These are phyloP conservation scores for Pichia ethanolica DNA, from an alignment of 805 yeast species.

Conservation along the genomic window DNA sequence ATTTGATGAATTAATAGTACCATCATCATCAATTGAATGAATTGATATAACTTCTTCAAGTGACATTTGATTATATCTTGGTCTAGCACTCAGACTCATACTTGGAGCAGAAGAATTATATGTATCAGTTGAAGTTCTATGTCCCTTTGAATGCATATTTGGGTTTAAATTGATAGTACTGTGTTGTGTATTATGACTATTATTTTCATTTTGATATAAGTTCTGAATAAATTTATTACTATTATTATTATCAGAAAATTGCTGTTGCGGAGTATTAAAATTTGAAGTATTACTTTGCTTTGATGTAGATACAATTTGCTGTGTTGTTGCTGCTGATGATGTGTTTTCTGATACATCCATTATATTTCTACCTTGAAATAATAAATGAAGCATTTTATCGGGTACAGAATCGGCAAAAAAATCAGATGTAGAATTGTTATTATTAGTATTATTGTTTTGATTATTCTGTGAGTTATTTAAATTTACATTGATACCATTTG, in stretches of 20 bases:
- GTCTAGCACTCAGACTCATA: neutral
- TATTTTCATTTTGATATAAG: neutral
- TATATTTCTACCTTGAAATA: slow-evolving; percentile 41
- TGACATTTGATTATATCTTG: slow-evolving; percentile 1
- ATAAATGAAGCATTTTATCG: slow-evolving; percentile 42
- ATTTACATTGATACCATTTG: neutral
- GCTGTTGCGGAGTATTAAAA: no score
- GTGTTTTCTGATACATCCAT: neutral
- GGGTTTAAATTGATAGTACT: no score
- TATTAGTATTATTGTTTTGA: no score
- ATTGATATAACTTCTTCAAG: slow-evolving; percentile 5
- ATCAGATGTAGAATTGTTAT: neutral
- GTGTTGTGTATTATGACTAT: neutral
- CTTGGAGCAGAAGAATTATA: slow-evolving; percentile 5
- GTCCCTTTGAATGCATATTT: neutral
- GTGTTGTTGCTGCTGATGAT: neutral
- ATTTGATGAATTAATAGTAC: neutral
- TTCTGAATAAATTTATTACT: no score
- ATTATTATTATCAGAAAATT: neutral
- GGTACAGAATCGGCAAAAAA: slow-evolving; percentile 24
- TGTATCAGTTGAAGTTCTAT: neutral
- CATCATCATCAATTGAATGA: slow-evolving; percentile 1
- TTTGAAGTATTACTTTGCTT: no score
- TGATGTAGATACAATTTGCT: no score
- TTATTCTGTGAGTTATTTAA: no score